Percentiles rank a stretch among this genome's conserved stretches.
Conservation (phyloP, 129 eudicot genomes). For the Artemisia tridentata region DNA sequence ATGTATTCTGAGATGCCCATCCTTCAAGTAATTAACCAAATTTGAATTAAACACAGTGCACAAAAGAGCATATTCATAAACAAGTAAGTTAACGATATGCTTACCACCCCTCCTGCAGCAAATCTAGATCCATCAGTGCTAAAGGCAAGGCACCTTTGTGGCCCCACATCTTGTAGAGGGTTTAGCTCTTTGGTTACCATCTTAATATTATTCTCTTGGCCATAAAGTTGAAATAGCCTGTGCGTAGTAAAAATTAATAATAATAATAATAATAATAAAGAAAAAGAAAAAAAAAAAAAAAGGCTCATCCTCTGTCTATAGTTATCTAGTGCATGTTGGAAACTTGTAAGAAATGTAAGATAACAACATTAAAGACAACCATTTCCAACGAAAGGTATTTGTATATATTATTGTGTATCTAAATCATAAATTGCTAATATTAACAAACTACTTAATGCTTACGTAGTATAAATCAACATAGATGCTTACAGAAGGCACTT, state of each 20-base stretch:
- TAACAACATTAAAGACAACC: constrained; percentile 3
- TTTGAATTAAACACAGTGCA: constrained; percentile 14
- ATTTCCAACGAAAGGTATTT: not conserved
- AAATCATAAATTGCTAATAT: not conserved
- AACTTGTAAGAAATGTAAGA: constrained; percentile 5
- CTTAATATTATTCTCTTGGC: constrained; percentile 49
- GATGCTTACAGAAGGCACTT: not conserved
- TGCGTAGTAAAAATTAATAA: too few species aligned
- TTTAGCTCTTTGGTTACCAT: constrained; percentile 48
- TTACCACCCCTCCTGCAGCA: constrained; percentile 92
- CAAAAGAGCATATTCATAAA: not conserved
- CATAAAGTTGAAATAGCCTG: constrained; percentile 72
- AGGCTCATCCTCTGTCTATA: constrained; percentile 9
- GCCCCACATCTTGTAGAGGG: constrained; percentile 74
- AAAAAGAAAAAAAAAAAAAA: too few species aligned
- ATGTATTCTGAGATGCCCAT: constrained; percentile 89
- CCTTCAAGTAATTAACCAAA: constrained; percentile 51
- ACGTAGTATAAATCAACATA: too few species aligned
- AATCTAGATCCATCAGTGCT: constrained; percentile 91
- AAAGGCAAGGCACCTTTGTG: constrained; percentile 78
- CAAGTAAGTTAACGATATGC: constrained; percentile 20
- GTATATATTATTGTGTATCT: not conserved
- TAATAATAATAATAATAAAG: too few species aligned
- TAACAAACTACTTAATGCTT: not conserved
- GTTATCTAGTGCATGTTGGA: constrained; percentile 9